Evolutionary conservation across 2,329 filamentous ascomycete species (phyloP).

Genomic region (Neurospora sp.): DNA sequence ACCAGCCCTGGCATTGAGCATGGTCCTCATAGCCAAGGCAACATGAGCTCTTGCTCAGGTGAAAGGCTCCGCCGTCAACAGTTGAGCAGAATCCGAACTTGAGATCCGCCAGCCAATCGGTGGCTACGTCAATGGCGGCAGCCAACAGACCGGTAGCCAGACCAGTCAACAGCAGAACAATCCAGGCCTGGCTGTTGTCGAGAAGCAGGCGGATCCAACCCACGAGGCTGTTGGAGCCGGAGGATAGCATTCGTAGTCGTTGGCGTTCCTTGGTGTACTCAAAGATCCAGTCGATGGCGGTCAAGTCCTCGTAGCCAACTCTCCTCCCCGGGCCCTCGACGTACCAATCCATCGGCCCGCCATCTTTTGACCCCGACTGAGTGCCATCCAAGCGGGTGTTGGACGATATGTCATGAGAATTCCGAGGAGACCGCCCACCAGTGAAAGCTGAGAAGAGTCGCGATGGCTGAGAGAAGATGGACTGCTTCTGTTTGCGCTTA

Average conservation of each 20-base stretch:
- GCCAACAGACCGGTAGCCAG: constrained; percentile 75
- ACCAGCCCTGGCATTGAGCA: constrained; percentile 78
- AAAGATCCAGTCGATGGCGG: constrained; percentile 98
- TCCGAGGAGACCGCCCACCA: constrained; percentile 19
- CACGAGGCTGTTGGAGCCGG: constrained; percentile 57
- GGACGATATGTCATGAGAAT: constrained; percentile 1
- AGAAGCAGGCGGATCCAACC: constrained; percentile 64
- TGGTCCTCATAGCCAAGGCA: constrained; percentile 84
- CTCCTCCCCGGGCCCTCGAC: constrained; percentile 78
- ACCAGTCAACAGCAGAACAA: constrained; percentile 77
- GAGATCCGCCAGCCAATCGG: constrained; percentile 86
- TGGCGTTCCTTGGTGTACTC: constrained; percentile 96
- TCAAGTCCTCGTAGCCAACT: constrained; percentile 91
- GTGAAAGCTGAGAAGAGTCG: constrained; percentile 40
- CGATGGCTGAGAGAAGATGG: constrained; percentile 33
- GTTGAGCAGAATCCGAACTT: constrained; percentile 82
- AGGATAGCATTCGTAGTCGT: constrained; percentile 61
- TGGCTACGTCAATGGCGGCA: constrained; percentile 79
- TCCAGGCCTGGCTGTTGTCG: constrained; percentile 86
- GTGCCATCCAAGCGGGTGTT: constrained; percentile 4
- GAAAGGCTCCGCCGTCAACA: constrained; percentile 75
- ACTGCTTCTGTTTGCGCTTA: constrained; percentile 55
- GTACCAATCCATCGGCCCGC: constrained; percentile 65
- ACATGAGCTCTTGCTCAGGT: constrained; percentile 84
- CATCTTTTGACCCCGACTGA: constrained; percentile 32